phyloP scores from a whole-genome alignment of 148 eudicot species.

The Heliamphora exappendiculata region DNA sequence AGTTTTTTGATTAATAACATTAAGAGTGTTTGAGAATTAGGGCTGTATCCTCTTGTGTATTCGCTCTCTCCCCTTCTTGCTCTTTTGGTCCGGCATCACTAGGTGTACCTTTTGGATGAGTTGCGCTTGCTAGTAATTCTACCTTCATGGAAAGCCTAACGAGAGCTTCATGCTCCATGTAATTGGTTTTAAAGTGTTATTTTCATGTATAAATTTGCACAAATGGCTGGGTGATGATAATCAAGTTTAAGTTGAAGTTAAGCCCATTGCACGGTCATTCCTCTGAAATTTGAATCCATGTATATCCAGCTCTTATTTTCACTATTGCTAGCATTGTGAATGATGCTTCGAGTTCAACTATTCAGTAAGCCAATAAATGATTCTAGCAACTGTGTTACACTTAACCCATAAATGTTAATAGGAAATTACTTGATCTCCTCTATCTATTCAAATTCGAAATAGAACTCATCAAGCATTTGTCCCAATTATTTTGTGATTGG shows the following conservation, averaged over 20 bases:
- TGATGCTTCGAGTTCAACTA: neutral
- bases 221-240: neutral
- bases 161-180: too few species aligned
- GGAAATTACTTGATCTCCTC: neutral
- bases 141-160: too few species aligned
- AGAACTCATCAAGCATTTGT: neutral
- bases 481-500: neutral
- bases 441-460: neutral
- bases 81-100: too few species aligned
- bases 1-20: too few species aligned
- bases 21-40: too few species aligned
- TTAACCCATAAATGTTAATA: neutral
- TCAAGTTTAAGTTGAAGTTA: neutral
- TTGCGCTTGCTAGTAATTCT: too few species aligned
- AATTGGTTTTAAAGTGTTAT: too few species aligned
- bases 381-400: neutral
- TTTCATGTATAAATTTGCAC: neutral
- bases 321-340: neutral
- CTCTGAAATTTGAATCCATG: neutral
- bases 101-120: too few species aligned
- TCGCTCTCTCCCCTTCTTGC: too few species aligned
- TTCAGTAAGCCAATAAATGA: neutral
- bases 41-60: too few species aligned
- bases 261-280: neutral
- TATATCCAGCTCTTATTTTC: neutral